Evolutionary conservation across 2,329 filamentous ascomycete species (phyloP).

Genomic region (Coleophoma crateriformis): DNA sequence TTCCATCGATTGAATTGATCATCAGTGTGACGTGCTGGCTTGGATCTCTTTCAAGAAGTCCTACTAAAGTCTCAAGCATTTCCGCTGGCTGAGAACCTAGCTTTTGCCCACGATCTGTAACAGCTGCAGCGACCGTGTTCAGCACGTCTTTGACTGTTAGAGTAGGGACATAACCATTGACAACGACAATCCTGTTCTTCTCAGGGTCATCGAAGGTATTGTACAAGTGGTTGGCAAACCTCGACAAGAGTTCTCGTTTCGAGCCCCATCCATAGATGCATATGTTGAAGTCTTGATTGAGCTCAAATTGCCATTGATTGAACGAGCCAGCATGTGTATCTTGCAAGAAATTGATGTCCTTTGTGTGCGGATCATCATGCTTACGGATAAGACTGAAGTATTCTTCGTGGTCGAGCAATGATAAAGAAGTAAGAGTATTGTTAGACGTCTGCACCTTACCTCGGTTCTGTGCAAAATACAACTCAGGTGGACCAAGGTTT

Average conservation of each 20-base stretch:
- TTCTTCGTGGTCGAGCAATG: slow-evolving; percentile 83
- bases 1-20: slow-evolving; percentile 82
- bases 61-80: slow-evolving; percentile 62
- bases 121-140: slow-evolving; percentile 59
- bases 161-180: slow-evolving; percentile 76
- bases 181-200: slow-evolving; percentile 61
- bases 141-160: slow-evolving; percentile 66
- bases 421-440: slow-evolving; percentile 71
- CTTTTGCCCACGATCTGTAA: slow-evolving; percentile 39
- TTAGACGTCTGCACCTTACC: slow-evolving; percentile 78
- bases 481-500: slow-evolving; percentile 80
- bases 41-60: slow-evolving; percentile 48
- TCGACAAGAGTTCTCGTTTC: slow-evolving; percentile 69
- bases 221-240: slow-evolving; percentile 69
- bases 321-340: slow-evolving; percentile 77
- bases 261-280: slow-evolving; percentile 93
- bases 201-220: slow-evolving; percentile 27
- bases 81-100: slow-evolving; percentile 49
- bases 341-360: slow-evolving; percentile 66
- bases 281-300: slow-evolving; percentile 79
- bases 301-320: slow-evolving; percentile 87
- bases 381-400: slow-evolving; percentile 67
- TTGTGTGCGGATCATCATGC: slow-evolving; percentile 62
- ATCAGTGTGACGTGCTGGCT: slow-evolving; percentile 55
- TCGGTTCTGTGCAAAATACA: slow-evolving; percentile 90